Base-by-base conservation (phyloP, 306 rosid species). In the Acacia crassicarpa region DNA sequence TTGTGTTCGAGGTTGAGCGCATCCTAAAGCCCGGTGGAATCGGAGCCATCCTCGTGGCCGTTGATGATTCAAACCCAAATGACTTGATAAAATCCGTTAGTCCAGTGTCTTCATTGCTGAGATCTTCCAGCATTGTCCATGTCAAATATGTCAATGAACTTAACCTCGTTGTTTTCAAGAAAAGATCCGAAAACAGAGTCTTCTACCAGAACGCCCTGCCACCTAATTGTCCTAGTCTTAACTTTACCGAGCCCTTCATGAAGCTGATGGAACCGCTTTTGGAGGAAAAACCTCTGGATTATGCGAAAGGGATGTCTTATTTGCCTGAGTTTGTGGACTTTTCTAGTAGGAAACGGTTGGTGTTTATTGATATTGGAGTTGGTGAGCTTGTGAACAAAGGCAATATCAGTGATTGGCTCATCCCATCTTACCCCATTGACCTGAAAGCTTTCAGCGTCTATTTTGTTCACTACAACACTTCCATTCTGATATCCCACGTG, bases 401-500 rank as follows among this genome's bases (percentile, higher is more conserved):
- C 20, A 86, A 89, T 84, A 85, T 20, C 1, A 84, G 80, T 44
- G 88, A 85, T 80, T 90, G 94, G 93, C 87, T 95, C 81, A 82
- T 85, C 9, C 94, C 94, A 11, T 86, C 84, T 4, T 95, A 95
- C 62, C 99, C 99, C 1, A 25, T 93, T 15, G 86, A 86, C 67
- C 90, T 81, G 79, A 87, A 78, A 27, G 90, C 81, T 78, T 93
- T 95, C 87, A 88, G 85, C 76, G 91, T 89, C 16, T 95, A 93
- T 78, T 91, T 93, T 82, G 99, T 95, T 77, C 98, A 95, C 75
- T 93, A 95, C 83, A 94, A 93, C 89, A 91, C 98, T 84, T 92
- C 98, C 11, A 87, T 91, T 20, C 54, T 95, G 48, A 41, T 88
- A 74, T 85, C 97, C 59, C 85, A 89, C 56, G 95, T 95, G 78